phyloP scores from a whole-genome alignment of 495 filamentous ascomycete species.

The Penicillium argentinense region DNA sequence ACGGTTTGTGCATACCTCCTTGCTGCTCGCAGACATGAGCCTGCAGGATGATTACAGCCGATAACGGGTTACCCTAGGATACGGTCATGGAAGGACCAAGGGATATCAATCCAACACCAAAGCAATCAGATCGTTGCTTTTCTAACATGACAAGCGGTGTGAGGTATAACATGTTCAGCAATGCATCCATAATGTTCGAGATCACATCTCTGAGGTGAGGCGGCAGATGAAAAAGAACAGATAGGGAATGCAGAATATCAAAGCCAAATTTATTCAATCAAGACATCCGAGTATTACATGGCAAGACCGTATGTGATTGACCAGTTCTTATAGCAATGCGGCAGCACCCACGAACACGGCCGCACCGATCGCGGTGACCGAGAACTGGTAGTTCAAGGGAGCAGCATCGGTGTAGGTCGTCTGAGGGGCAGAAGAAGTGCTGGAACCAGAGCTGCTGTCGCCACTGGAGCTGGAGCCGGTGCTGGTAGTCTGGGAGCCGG shows the following conservation, averaged over 20 bases:
- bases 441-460: slow-evolving; percentile 5
- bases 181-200: slow-evolving; percentile 15
- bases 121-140: slow-evolving; percentile 13
- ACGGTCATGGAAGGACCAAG: slow-evolving; percentile 1
- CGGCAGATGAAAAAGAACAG: slow-evolving; percentile 7
- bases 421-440: slow-evolving; percentile 10
- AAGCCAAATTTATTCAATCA: slow-evolving; percentile 14
- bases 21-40: slow-evolving; percentile 1
- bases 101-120: slow-evolving; percentile 12
- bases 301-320: neutral
- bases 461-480: slow-evolving; percentile 9
- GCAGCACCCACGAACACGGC: slow-evolving; percentile 41
- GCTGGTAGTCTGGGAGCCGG: slow-evolving; percentile 8
- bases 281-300: slow-evolving; percentile 12
- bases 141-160: slow-evolving; percentile 16
- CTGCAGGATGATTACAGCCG: neutral
- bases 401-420: slow-evolving; percentile 19
- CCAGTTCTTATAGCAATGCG: slow-evolving; percentile 30
- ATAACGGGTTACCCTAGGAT: neutral
- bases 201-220: slow-evolving; percentile 1
- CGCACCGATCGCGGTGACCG: slow-evolving; percentile 37
- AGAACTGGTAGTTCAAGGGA: slow-evolving; percentile 29
- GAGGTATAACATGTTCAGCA: slow-evolving; percentile 9
- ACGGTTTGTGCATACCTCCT: too few species aligned
- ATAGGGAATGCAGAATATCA: slow-evolving; percentile 12